Evolutionary conservation across 352 stramenopile species (phyloP), one percentile per base, ranked within the genome.

Genomic region (Pythium periplocum): DNA sequence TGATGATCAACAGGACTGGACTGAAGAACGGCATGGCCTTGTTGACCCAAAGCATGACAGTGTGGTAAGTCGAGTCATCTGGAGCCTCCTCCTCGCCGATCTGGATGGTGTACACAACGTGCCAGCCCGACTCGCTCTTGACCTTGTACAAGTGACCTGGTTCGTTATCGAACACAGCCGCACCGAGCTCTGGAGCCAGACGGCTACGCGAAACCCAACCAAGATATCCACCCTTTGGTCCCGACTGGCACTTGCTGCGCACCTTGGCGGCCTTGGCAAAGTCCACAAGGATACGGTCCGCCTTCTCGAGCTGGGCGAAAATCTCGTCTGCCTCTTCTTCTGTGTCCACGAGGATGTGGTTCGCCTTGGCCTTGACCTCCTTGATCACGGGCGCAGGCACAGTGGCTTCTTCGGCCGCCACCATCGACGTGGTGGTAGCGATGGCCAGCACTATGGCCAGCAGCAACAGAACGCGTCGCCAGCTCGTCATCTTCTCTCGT

Each of bases 51-150:
- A 53, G 36, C 49, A 62, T 63, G 55, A 62, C 31, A 50, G 51
- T 60, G 45, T 51, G 47, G 45, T 62, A 53, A 36, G 55, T 46
- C 45, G 53, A 48, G 45, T 59, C 48, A n/a, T 70, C 59, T 38
- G 65, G 57, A n/a, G 56, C 39, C 7, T 51, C 50, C 10, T 49
- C 57, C 17, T 70, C 62, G 7, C 53, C 63, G 30, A 67, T 45
- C 36, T 55, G 43, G 40, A 62, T 68, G 33, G 65, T 73, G 57
- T 68, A 62, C 45, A 73, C 61, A 1, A 73, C 51, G 55, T 73
- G 65, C 65, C 65, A 73, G 51, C 65, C 65, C 53, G 70, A 73
- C 61, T 73, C 57, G 40, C 57, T 73, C 57, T 70, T 61, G 61
- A 73, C 65, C 58, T 69, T 73, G 65, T 73, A 67, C 37, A 73